Evolutionary conservation across 805 yeast species (phyloP), one percentile per base, ranked within the genome.

Genomic region (Hanseniaspora singularis): DNA sequence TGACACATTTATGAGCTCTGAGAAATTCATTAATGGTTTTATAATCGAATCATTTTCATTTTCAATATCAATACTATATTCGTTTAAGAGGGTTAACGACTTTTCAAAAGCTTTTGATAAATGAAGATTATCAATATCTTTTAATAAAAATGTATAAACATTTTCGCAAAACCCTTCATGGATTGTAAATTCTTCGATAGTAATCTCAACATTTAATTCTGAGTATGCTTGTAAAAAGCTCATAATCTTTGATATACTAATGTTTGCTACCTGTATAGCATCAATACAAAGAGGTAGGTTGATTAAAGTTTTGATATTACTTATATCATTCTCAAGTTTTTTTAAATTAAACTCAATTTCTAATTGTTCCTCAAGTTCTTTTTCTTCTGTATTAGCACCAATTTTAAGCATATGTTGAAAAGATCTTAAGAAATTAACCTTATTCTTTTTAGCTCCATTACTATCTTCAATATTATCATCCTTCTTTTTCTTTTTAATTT

Each of bases 1-100:
- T 4, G 96, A 96, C 50, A 85, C 79, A 55, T 88, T 92, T 30
- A 92, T 92, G 49, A 92, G 70, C 58, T 89, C 96, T 15, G 94
- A 81, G 55, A 92, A 89, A 38, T 83, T 76, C 0, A 81, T 81
- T 45, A 89, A 68, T 0, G 97, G 97, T 52, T 82, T 94, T n/a
- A 83, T 79, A 7, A 72, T 54, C 39, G n/a, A 51, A 45, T 37
- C 57, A 57, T 20, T 57, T 49, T n/a, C 64, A 64, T 27, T 65
- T 61, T 32, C 63, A 51, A 6, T 63, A 58, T 15, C 62, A 34
- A 19, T 89, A 50, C 81, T 78, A 55, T 87, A 89, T 31, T 76
- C 72, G 46, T 76, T 72, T 49, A 89, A 65, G 45, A 87, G 73
- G 1, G 64, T 66, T 43, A 88, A 67, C 0, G 97, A 96, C 54